Evolutionary conservation across 176 grass and related monocot species (phyloP), one percentile per base, ranked within the genome.

Genomic region (Bothriochloa decipiens): DNA sequence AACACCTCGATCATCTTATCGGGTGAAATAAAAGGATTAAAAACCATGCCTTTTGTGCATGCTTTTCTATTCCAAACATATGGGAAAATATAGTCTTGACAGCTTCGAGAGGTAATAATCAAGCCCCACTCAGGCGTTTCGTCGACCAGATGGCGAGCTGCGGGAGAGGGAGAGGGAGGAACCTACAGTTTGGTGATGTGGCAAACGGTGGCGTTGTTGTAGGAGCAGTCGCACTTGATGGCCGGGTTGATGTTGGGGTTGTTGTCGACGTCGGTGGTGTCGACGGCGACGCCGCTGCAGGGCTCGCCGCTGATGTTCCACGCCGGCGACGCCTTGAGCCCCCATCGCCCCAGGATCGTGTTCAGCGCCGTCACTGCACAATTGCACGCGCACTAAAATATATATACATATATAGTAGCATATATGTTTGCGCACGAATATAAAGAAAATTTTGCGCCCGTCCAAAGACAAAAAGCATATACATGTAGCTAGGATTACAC

Each of bases 181-280:
- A 3, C 74, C 32, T 22, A 76, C 74, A 76, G 29, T 20, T 77
- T 77, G 28, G 33, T 77, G 75, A 77, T 77, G 53, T 77, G 50
- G 52, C 49, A 77, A 5, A 77, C 11, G 75, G 75, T 77, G 52
- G 10, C 7, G 53, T 58, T 39, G 75, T 61, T 40, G 75, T 16
- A 60, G 11, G 75, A 3, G 52, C 75, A 77, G 32, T 61, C 75
- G 49, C 75, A 77, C 18, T 77, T 77, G 75, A 77, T 77, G 52
- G 20, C 53, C 20, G 53, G 49, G 52, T 77, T 77, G 52, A 77
- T 77, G 75, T 60, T 77, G 5, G 75, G 49, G 53, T 61, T 60
- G 75, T 9, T 60, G 50, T 76, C 74, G 74, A 76, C 50, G 49
- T 76, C 29, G 74, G 74, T 76, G 50, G 11, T 40, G 75, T 77